Base-by-base conservation (phyloP, 2,329 filamentous ascomycete species). In the Fusarium oxysporum region DNA sequence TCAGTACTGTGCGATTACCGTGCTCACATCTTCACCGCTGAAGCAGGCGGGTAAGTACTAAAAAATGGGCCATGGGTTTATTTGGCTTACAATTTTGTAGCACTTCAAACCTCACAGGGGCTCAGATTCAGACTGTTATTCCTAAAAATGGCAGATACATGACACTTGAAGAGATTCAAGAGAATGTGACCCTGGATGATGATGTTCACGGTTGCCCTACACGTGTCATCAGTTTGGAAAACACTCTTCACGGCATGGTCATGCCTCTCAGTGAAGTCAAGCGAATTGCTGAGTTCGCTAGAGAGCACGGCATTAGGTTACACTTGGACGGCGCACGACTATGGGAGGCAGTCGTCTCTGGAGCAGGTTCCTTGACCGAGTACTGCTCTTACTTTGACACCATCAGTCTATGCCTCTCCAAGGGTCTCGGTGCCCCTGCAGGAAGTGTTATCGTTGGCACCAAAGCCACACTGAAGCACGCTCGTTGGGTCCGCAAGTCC, bases 131-230 rank as follows among this genome's bases (percentile, higher is more conserved):
- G 69, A 84, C 90, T 2, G 86, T 96, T 4, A 82, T 89, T 9
- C 92, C 95, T 0, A 83, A 82, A 32, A 97, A 97, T 81, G 91
- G 90, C 16, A 84, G 87, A 21, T 89, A 97, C 78, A 84, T 97
- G 45, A 95, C 93, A 0, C 85, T 96, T 14, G 91, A 93, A 76
- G 95, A 97, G 76, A 83, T 97, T 19, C 82, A 91, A 78, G 87
- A 89, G 69, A 84, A 92, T 71, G 89, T 89, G 8, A 86, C 92
- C 1, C 79, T 95, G 1, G 85, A 87, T 72, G 88, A 93, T 61
- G 90, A 97, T 75, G 88, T 96, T 25, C 94, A 97, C 80, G 85
- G 87, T 37, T 95, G 92, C 77, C 94, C 95, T 0, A 97, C 95
- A 1, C 89, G 89, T 48, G 88, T 97, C 56, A 93, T 98, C 74